A percentile compares a stretch with the other conserved stretches of the same genome.
Evolutionary conservation across 2,329 filamentous ascomycete genomes (phyloP).

Genomic region (Fusarium sp.): DNA sequence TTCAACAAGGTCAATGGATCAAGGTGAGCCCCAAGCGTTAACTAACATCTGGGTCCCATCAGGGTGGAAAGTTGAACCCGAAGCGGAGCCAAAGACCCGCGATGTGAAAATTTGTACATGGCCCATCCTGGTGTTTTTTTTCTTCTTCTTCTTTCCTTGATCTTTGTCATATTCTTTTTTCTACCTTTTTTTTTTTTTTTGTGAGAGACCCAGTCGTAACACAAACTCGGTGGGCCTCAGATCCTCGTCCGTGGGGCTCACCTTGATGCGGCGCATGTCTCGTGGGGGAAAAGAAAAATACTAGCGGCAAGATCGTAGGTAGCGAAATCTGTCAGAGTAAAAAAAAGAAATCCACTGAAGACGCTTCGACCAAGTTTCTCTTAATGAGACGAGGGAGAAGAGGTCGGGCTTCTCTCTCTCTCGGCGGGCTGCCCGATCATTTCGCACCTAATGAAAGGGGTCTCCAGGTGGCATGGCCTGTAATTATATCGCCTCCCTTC

Average conservation of each 20-base stretch:
- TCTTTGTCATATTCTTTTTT: not conserved
- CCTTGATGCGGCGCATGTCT: constrained; percentile 23
- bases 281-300: constrained; percentile 19
- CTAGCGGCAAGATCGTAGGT: constrained; percentile 15
- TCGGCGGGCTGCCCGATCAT: not conserved
- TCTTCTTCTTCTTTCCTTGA: not conserved
- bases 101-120: constrained; percentile 29
- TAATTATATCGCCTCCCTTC: constrained; percentile 20
- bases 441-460: not conserved
- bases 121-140: constrained; percentile 30
- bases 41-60: constrained; percentile 2
- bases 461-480: not conserved
- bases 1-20: not conserved
- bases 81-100: constrained; percentile 27
- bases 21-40: not conserved
- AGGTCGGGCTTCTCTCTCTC: not conserved
- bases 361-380: not conserved
- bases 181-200: constrained; percentile 10
- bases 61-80: constrained; percentile 13
- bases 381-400: not conserved
- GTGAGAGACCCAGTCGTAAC: not conserved
- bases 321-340: not conserved
- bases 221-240: constrained; percentile 16
- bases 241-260: constrained; percentile 15
- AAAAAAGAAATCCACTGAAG: not conserved